Base-by-base conservation (phyloP, 805 yeast species). In the Yarrowia osloensis region DNA sequence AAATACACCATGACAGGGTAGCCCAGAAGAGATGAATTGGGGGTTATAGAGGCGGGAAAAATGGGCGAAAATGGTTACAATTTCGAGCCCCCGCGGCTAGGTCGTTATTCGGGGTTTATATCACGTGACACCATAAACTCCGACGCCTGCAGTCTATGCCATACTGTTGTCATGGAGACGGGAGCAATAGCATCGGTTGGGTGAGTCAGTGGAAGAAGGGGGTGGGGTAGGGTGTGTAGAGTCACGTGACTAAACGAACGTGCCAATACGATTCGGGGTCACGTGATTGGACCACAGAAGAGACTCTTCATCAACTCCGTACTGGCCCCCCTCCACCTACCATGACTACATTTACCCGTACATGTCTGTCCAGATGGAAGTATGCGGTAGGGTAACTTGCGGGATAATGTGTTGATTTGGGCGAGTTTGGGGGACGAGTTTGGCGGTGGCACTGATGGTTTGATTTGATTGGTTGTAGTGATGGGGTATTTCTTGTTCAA, bases 361-460 rank as follows among this genome's bases (percentile, higher is more conserved):
- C 21, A 47, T 21, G 5, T 24, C 29, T 17, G 33, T 17, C 33
- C 52, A 11, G 4, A 22, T 46, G 17, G 33, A 28, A 3, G 17
- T 12, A 50, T 50, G 57, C 57, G 33, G 57, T 50, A 50, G 57
- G 57, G 57, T 50, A 50, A 50, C 57, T 49, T 50, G 55, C 35
- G 39, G 39, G 21, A 31, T 50, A n/a, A 28, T 28, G 54, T 49
- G 26, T 12, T 42, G 47, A 37, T 37, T 37, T n/a, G 9, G 11
- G 21, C 28, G 1, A 26, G 7, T 15, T 7, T n/a, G 42, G 6
- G 4, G 39, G 19, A 4, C 6, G n/a, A 35, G n/a, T 13, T 15
- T 13, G 19, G 19, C 3, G 19, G 39, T 35, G n/a, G 3, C 4
- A 35, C 19, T 1, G 19, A 3, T 15, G 42, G 11, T 2, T 8